These are phyloP conservation scores for Backusella liffmaniae DNA, from an alignment of 192 early-diverging fungal genomes.

Conservation along the genomic window DNA sequence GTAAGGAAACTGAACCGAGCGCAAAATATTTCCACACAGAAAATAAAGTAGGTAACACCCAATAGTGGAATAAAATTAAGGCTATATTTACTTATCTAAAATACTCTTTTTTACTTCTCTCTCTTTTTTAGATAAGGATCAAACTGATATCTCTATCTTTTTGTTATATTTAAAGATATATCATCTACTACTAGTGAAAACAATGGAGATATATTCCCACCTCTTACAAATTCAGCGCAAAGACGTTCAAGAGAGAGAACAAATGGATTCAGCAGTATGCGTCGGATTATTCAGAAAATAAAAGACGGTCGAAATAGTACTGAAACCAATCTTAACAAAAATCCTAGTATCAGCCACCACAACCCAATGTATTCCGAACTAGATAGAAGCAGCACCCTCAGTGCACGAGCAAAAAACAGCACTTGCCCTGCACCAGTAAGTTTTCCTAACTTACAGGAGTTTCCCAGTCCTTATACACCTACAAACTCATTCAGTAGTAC, in stretches of 20 bases:
- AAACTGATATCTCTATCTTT: background rate
- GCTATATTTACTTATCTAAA: background rate
- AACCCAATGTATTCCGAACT: background rate
- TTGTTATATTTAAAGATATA: background rate
- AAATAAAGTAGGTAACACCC: background rate
- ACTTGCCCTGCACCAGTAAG: background rate
- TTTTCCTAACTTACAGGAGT: background rate
- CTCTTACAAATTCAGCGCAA: background rate
- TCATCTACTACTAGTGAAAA: background rate
- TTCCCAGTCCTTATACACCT: background rate
- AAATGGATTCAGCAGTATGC: background rate
- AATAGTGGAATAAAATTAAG: background rate
- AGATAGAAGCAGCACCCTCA: background rate
- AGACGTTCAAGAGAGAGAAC: background rate
- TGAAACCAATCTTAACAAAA: background rate
- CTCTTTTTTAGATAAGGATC: conserved; percentile 13
- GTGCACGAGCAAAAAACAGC: background rate
- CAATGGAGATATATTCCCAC: background rate
- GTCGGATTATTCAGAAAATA: background rate
- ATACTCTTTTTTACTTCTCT: background rate
- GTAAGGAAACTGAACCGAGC: background rate
- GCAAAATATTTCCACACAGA: conserved; percentile 11
- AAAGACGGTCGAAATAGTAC: background rate
- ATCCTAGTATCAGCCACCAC: background rate
- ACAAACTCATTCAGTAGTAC: background rate